Evolutionary conservation across 805 yeast genomes (phyloP).

Genomic region (Wickerhamomyces tratensis): DNA sequence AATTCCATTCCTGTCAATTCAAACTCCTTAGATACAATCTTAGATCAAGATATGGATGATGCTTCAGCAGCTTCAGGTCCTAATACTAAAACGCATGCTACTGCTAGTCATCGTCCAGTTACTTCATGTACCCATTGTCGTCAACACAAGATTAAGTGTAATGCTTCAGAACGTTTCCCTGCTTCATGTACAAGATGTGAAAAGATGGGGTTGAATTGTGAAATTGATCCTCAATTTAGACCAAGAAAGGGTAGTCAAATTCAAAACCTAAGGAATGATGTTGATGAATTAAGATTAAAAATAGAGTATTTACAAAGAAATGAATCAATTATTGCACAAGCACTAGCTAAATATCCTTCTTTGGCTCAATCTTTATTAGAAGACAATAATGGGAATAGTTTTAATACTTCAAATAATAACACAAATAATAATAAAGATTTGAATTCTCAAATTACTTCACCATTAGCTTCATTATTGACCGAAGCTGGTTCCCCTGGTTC

Average conservation of each 20-base stretch:
- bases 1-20: too few species aligned
- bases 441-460: slow-evolving; percentile 11
- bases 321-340: slow-evolving; percentile 60
- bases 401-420: neutral
- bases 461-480: neutral
- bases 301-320: slow-evolving; percentile 57
- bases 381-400: too few species aligned
- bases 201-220: slow-evolving; percentile 71
- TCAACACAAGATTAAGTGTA: slow-evolving; percentile 89
- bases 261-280: slow-evolving; percentile 75
- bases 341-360: slow-evolving; percentile 26
- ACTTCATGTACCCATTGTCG: slow-evolving; percentile 92
- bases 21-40: too few species aligned
- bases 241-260: slow-evolving; percentile 91
- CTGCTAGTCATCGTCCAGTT: slow-evolving; percentile 70
- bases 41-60: too few species aligned
- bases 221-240: slow-evolving; percentile 83
- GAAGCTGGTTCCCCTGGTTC: slow-evolving; percentile 5
- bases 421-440: neutral
- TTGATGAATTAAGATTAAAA: slow-evolving; percentile 67
- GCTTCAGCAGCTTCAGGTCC: too few species aligned
- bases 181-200: slow-evolving; percentile 77
- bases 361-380: neutral
- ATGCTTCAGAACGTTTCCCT: slow-evolving; percentile 79
- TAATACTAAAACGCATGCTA: neutral